Percentiles rank a stretch among this genome's conserved stretches.
These are phyloP conservation scores for Kalmanozyma brasiliensis DNA, from an alignment of 1,284 basidiomycete genomes.

Conservation along the genomic window DNA sequence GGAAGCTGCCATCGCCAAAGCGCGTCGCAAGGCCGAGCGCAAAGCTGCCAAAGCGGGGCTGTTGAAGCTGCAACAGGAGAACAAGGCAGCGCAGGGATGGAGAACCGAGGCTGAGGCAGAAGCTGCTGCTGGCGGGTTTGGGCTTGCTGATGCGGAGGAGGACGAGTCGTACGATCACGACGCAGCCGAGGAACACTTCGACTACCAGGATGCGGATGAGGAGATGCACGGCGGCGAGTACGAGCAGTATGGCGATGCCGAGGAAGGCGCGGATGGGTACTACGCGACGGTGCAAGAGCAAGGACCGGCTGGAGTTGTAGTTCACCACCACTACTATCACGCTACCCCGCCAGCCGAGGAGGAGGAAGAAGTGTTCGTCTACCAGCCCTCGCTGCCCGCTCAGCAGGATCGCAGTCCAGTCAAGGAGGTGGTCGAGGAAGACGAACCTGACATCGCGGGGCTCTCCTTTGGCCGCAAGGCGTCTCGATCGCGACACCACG, in stretches of 20 bases:
- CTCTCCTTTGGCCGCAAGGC: constrained; percentile 51
- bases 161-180: constrained; percentile 12
- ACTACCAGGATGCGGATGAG: constrained; percentile 18
- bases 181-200: constrained; percentile 13
- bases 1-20: constrained; percentile 60
- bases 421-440: constrained; percentile 41
- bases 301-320: constrained; percentile 41
- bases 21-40: constrained; percentile 49
- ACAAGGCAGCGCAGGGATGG: constrained; percentile 29
- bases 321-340: constrained; percentile 62
- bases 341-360: constrained; percentile 8
- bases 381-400: background rate
- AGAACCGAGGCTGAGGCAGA: constrained; percentile 59
- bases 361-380: constrained; percentile 12
- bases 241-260: constrained; percentile 41
- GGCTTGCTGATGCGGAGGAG: constrained; percentile 28
- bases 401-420: background rate
- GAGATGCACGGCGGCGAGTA: constrained; percentile 10
- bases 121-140: constrained; percentile 56
- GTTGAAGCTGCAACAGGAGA: constrained; percentile 40
- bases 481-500: constrained; percentile 8
- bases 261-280: constrained; percentile 20
- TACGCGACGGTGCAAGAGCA: constrained; percentile 39
- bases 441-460: constrained; percentile 61
- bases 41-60: constrained; percentile 57